phyloP scores from a whole-genome alignment of 2,329 filamentous ascomycete genomes.

The Penicillium psychrosexuale region DNA sequence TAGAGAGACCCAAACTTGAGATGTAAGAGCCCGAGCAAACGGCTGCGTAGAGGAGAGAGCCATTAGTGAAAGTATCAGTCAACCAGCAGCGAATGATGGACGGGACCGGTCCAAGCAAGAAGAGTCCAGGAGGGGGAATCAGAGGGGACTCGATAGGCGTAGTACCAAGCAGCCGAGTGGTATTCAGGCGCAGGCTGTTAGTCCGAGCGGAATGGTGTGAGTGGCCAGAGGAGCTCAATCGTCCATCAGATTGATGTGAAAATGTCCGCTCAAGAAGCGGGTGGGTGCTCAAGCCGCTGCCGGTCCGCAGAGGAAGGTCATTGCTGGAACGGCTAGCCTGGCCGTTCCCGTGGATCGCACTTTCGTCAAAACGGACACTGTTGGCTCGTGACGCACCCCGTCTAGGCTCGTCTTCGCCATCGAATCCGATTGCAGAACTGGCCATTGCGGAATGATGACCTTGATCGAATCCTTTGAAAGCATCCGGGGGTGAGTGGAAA shows the following conservation, averaged over 20 bases:
- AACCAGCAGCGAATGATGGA: slow-evolving; percentile 96
- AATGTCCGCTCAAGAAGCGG: slow-evolving; percentile 84
- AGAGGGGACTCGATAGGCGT: slow-evolving; percentile 69
- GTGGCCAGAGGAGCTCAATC: slow-evolving; percentile 89
- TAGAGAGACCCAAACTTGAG: slow-evolving; percentile 72
- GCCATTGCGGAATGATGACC: slow-evolving; percentile 78
- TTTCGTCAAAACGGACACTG: slow-evolving; percentile 96
- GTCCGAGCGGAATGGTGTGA: slow-evolving; percentile 73
- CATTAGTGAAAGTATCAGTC: slow-evolving; percentile 83
- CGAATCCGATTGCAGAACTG: slow-evolving; percentile 71
- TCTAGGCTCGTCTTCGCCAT: slow-evolving; percentile 79
- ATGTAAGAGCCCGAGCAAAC: slow-evolving; percentile 88
- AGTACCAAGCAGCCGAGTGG: slow-evolving; percentile 60
- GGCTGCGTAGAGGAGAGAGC: slow-evolving; percentile 83
- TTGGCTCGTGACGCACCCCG: slow-evolving; percentile 90
- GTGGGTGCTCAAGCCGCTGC: slow-evolving; percentile 73
- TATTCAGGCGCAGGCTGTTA: slow-evolving; percentile 81
- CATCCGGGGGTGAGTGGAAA: slow-evolving; percentile 74
- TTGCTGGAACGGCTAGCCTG: slow-evolving; percentile 78
- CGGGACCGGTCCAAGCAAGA: slow-evolving; percentile 82
- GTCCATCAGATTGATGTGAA: slow-evolving; percentile 93
- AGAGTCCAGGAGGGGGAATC: slow-evolving; percentile 76
- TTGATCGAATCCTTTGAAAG: slow-evolving; percentile 82
- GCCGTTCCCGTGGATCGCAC: slow-evolving; percentile 83
- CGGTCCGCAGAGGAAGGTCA: slow-evolving; percentile 75